Base-by-base conservation (phyloP, 345 rosid genomes). In the Lepidium didymum region DNA sequence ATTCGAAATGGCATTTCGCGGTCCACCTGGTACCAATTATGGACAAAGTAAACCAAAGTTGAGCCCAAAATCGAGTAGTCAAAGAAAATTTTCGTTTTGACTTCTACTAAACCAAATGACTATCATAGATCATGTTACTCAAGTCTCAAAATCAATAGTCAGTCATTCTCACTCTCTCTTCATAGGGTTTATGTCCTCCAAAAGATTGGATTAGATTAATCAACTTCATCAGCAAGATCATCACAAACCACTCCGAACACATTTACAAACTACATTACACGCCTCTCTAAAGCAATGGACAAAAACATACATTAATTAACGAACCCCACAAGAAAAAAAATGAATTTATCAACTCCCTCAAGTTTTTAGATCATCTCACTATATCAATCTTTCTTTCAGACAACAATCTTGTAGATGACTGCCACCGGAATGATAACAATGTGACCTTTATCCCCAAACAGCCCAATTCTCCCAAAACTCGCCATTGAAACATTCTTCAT, bases 381-480 rank as follows among this genome's bases (percentile, higher is more conserved):
- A 27, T 1, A 15, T 19, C 34, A 41, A 33, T 38, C 75, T 70
- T 35, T 33, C 29, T 36, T 1, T 74, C 69, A 74, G 12, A 62
- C 73, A 25, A 68, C 66, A 52, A 75, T 56, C 73, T 81, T 85
- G 49, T 49, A 71, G 27, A 89, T 80, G 40, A 89, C 90, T 1
- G 96, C 72, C 65, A 94, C 47, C 1, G 99, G 99, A 70, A 94
- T 85, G 88, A 79, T 87, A 15, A 85, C 62, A 68, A 80, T 60
- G 56, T 94, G 99, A 21, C 96, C 97, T 34, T 64, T 78, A 64
- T 75, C 69, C 61, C 99, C 97, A 36, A 89, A 81, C 11, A 94
- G 53, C 15, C 88, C 87, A n/a, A 94, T 86, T 81, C 86, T 85
- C 59, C 99, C 99, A 33, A 60, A 91, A 83, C 88, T 89, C 1